Conservation (phyloP, 495 filamentous ascomycete genomes). For the Tuber calosporum region DNA sequence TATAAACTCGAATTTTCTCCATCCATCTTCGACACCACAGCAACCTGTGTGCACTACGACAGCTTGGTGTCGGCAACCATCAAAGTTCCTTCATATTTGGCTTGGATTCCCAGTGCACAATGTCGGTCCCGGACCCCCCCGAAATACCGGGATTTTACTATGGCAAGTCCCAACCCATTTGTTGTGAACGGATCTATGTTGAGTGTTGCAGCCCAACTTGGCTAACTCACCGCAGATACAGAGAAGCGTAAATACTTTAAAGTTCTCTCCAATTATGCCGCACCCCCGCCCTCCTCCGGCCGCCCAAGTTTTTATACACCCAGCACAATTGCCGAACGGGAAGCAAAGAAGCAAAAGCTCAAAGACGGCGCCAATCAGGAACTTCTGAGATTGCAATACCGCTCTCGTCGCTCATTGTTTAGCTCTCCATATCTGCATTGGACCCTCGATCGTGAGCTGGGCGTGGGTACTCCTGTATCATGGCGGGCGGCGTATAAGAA, state of each 20-base stretch:
- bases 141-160: conserved; percentile 48
- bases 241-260: conserved; percentile 49
- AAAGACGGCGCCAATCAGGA: background rate
- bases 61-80: background rate
- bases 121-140: background rate
- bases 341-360: conserved; percentile 15
- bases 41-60: background rate
- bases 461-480: background rate
- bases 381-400: background rate
- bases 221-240: conserved; percentile 39
- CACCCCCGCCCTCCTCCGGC: conserved; percentile 27
- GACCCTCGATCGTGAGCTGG: background rate
- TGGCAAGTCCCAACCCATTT: conserved; percentile 35
- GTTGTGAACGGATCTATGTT: background rate
- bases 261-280: conserved; percentile 43
- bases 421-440: background rate
- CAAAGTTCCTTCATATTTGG: background rate
- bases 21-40: background rate
- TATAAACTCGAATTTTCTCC: background rate
- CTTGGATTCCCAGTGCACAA: background rate
- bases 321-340: conserved; percentile 20
- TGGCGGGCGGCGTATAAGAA: background rate
- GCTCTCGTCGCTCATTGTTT: background rate
- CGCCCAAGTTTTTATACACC: conserved; percentile 28
- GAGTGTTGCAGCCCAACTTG: background rate